These are phyloP conservation scores for Cutaneotrichosporon spelunceum DNA, from an alignment of 1,284 basidiomycete species.

Conservation along the genomic window DNA sequence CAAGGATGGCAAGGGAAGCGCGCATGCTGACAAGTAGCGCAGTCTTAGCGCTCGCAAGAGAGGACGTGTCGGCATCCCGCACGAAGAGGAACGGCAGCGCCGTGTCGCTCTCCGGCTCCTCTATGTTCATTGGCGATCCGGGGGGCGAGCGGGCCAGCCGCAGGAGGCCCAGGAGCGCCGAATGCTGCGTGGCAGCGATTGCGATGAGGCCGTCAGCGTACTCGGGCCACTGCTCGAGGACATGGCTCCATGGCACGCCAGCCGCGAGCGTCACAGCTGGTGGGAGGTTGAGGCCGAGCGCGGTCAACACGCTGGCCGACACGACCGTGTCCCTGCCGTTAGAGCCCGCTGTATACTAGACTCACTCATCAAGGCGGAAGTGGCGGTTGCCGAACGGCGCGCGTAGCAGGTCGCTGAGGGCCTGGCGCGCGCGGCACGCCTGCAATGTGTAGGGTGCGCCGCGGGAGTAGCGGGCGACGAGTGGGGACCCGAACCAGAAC, in stretches of 20 bases:
- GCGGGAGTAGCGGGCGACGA: not conserved
- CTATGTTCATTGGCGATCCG: not conserved
- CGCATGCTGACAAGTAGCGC: not conserved
- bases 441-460: conserved; percentile 1
- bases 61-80: not conserved
- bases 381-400: not conserved
- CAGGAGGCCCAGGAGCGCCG: not conserved
- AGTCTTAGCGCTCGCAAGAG: not conserved
- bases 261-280: not conserved
- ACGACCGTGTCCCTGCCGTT: not conserved
- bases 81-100: not conserved
- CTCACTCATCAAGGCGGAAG: conserved; percentile 3
- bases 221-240: not conserved
- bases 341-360: not conserved
- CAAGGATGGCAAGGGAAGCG: not conserved
- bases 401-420: not conserved
- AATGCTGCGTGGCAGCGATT: not conserved
- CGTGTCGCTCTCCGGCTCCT: not conserved
- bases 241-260: not conserved
- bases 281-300: not conserved
- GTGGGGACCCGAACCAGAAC: conserved; percentile 1
- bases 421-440: not conserved
- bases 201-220: not conserved
- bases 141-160: not conserved
- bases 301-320: not conserved